These are phyloP conservation scores for Pseudogymnoascus sp. DNA, from an alignment of 2,329 filamentous ascomycete species.

Conservation along the genomic window DNA sequence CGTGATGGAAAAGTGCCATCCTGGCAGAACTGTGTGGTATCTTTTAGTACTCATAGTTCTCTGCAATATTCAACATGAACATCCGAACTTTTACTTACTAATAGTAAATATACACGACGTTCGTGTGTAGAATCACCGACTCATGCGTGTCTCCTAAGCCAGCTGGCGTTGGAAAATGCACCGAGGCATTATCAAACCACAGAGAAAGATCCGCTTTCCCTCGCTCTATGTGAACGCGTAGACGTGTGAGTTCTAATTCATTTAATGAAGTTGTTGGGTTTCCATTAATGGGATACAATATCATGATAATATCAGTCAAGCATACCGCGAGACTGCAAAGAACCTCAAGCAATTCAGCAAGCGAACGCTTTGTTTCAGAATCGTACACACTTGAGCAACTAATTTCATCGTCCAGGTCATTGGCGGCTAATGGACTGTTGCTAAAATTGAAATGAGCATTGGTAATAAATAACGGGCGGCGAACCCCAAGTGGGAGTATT, in stretches of 20 bases:
- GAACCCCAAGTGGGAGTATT: constrained; percentile 39
- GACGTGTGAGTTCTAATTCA: not conserved
- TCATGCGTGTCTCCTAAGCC: constrained; percentile 28
- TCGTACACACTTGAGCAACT: constrained; percentile 37
- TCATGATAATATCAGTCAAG: constrained; percentile 37
- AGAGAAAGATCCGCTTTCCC: constrained; percentile 31
- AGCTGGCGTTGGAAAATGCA: constrained; percentile 33
- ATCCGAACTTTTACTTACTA: constrained; percentile 30
- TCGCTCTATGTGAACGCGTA: constrained; percentile 24
- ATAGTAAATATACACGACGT: constrained; percentile 44
- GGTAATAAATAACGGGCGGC: constrained; percentile 42
- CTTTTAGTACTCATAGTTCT: not conserved
- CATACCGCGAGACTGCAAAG: constrained; percentile 38
- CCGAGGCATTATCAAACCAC: constrained; percentile 34
- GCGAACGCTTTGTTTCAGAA: constrained; percentile 34
- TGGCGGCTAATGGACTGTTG: constrained; percentile 30
- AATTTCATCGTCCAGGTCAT: constrained; percentile 40
- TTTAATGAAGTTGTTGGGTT: constrained; percentile 6
- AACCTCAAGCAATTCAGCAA: constrained; percentile 38
- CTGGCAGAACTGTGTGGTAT: constrained; percentile 31
- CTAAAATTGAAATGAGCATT: constrained; percentile 38
- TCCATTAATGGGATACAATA: constrained; percentile 38
- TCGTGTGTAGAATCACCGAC: constrained; percentile 37
- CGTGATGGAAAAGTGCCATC: constrained; percentile 39
- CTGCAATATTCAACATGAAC: no score